Base-by-base conservation (phyloP, 1,284 basidiomycete species). In the Pulchroboletus neoregius region DNA sequence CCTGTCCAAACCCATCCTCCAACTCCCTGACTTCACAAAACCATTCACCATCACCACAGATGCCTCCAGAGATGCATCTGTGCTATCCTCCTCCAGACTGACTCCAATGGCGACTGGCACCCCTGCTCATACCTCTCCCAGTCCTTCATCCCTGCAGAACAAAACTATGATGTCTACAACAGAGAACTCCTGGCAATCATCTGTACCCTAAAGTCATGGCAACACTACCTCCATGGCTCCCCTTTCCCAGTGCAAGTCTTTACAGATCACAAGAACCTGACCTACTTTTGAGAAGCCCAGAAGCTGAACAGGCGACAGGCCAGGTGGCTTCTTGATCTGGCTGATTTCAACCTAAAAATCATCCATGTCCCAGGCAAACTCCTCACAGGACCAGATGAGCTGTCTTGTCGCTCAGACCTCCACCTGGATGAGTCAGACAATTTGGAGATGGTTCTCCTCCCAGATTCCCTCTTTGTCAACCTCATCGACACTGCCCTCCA, bases 261-360 rank as follows among this genome's bases (percentile, higher is more conserved):
- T n/a, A n/a, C n/a, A n/a, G n/a, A n/a, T n/a, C n/a, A n/a, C n/a
- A n/a, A n/a, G n/a, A n/a, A n/a, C n/a, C n/a, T n/a, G n/a, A n/a
- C n/a, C n/a, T n/a, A n/a, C n/a, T n/a, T n/a, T n/a, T n/a, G n/a
- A n/a, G n/a, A n/a, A n/a, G n/a, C n/a, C n/a, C n/a, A n/a, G n/a
- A n/a, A n/a, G n/a, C n/a, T n/a, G n/a, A n/a, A n/a, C n/a, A n/a
- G n/a, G n/a, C n/a, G n/a, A n/a, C n/a, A n/a, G n/a, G n/a, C n/a
- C n/a, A n/a, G n/a, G n/a, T n/a, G n/a, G n/a, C 55, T 56, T 0
- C 46, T 68, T 0, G 42, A 58, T 15, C 53, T 79, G 0, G 42
- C 63, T 0, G 28, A 65, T 2, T 76, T 64, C 50, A 48, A 72
- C 34, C 71, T 72, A 47, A 42, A 43, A 0, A 58, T 79, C 2